Evolutionary conservation across 2,329 filamentous ascomycete species (phyloP), one percentile per base, ranked within the genome.

Genomic region (Fusarium domesticum): DNA sequence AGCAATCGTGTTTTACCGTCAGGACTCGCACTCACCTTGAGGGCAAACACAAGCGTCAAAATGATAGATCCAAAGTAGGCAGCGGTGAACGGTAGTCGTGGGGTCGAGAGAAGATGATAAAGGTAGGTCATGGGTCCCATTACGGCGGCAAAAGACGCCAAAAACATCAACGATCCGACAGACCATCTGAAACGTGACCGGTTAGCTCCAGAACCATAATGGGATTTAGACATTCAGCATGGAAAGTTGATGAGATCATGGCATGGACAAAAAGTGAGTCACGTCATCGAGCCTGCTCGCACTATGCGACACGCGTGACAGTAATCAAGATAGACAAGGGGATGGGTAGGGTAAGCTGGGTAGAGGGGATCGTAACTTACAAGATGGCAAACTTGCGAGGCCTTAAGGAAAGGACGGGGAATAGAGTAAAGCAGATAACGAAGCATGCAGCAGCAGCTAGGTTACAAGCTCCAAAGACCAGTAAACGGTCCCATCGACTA

Each of bases 341-440:
- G 43, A 41, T 42, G 25, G 20, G 38, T 25, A 39, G 37, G 41
- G 20, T 18, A 48, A 28, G 15, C 20, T 36, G 35, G 33, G 42
- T 39, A 28, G 33, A 40, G 16, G 41, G 35, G 23, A 40, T 23
- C n/a, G 40, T 36, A 51, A 92, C 92, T 87, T 83, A 97, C 93
- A 97, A 70, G 55, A 95, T 90, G 43, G 92, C 91, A 75, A 98
- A 96, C 76, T 97, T 98, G 70, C 87, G 83, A 57, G 92, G 91
- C 65, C 80, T 84, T 54, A 89, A 70, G 56, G 87, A 79, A 56
- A 96, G 78, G 48, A 91, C 77, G 42, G 91, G 91, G 72, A 95
- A 92, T 45, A 97, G 76, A 58, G 85, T 85, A 73, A 97, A 95
- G 75, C 88, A 91, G 60, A 95, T 83, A 66, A 95, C 82, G 75